Conservation (phyloP, 225 moss, liverwort and hornwort genomes). For the Lunularia cruciata region DNA sequence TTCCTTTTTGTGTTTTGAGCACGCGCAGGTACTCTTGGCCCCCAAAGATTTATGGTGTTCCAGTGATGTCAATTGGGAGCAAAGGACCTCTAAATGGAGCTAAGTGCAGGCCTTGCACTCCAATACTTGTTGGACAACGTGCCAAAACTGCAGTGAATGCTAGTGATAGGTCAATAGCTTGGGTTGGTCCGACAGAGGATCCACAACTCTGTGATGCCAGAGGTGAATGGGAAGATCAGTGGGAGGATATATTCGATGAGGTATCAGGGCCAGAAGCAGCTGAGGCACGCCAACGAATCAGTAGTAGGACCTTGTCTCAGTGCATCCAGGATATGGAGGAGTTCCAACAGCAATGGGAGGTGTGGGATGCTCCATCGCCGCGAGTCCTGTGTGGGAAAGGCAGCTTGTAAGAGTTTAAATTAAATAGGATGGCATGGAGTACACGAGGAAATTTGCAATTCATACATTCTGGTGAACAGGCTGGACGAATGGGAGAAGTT, state of each 20-base stretch:
- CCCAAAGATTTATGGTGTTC: slow-evolving; percentile 43
- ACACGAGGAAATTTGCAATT: not conserved
- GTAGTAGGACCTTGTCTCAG: slow-evolving; percentile 37
- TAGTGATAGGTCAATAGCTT: slow-evolving; percentile 42
- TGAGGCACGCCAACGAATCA: slow-evolving; percentile 32
- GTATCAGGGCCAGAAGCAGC: slow-evolving; percentile 49
- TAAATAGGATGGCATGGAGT: not conserved
- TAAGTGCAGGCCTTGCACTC: slow-evolving; percentile 85
- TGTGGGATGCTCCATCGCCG: slow-evolving; percentile 67
- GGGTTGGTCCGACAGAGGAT: slow-evolving; percentile 65
- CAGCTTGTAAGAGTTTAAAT: not conserved
- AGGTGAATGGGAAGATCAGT: slow-evolving; percentile 56
- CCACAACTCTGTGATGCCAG: slow-evolving; percentile 72
- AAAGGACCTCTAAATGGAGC: slow-evolving; percentile 78
- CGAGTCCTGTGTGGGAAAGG: slow-evolving; percentile 41
- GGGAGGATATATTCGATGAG: slow-evolving; percentile 62
- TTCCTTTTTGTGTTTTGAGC: slow-evolving; percentile 86
- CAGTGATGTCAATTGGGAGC: slow-evolving; percentile 66
- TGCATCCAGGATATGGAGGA: slow-evolving; percentile 57
- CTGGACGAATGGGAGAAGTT: not conserved
- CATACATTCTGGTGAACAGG: too few species aligned
- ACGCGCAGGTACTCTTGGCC: slow-evolving; percentile 61
- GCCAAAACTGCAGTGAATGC: slow-evolving; percentile 41
- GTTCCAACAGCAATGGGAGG: slow-evolving; percentile 70
- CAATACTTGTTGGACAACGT: slow-evolving; percentile 45